Conservation (phyloP, 1,284 basidiomycete species). For the Sanghuangporus sanghuang region DNA sequence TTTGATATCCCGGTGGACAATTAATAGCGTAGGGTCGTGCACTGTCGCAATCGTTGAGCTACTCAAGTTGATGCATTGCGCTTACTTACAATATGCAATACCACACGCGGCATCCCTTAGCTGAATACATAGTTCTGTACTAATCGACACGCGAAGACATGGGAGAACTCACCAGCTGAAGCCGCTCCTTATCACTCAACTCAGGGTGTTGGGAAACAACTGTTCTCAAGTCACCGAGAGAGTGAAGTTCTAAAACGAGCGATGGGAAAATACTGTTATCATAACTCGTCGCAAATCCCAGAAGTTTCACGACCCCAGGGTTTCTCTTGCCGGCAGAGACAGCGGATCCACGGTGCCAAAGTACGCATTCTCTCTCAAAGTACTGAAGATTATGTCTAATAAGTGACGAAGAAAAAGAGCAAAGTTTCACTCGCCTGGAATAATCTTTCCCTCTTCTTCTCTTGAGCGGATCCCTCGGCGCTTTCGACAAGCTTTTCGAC, state of each 20-base stretch:
- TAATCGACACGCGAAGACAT: not conserved
- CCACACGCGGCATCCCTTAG: not conserved
- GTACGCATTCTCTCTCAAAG: conserved; percentile 4
- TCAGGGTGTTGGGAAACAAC: not conserved
- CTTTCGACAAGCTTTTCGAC: not conserved
- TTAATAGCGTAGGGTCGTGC: not conserved
- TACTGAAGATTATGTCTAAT: not conserved
- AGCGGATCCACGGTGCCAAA: not conserved
- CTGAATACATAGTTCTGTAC: not conserved
- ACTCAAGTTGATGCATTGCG: not conserved
- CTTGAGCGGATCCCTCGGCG: not conserved
- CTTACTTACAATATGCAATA: not conserved
- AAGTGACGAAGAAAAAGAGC: not conserved
- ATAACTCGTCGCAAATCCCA: too few relatives aligned
- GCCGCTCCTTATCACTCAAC: not conserved
- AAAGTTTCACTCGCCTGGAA: not conserved
- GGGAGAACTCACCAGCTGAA: not conserved
- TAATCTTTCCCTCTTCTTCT: not conserved
- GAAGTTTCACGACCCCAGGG: not conserved
- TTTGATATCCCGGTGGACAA: conserved; percentile 7
- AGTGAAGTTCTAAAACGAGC: not conserved
- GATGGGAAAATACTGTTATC: too few relatives aligned
- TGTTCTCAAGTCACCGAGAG: not conserved
- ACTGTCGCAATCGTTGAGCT: not conserved
- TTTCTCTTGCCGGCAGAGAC: too few relatives aligned